Evolutionary conservation across 179 eudicot species (phyloP), one percentile per base, ranked within the genome.

Genomic region (Nepenthes alata): DNA sequence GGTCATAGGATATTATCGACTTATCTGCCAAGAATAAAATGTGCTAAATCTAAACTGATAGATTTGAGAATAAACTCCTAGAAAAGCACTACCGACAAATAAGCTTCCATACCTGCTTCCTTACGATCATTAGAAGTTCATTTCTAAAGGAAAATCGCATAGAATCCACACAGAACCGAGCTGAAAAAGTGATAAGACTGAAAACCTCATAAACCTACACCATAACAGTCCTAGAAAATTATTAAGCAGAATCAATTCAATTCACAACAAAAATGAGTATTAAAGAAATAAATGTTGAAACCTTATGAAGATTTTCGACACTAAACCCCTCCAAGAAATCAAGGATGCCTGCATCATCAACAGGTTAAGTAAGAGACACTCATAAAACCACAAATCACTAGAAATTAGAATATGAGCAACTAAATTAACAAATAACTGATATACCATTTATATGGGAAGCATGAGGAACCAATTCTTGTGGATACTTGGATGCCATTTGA

Each of bases 281-380:
- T 34, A 34, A 6, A 34, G 50, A 13, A 59, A 49, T 2, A 15
- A 7, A 15, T 37, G 6, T 7, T 6, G 2, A 34, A 59, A 82
- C 87, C 84, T 82, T 82, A 64, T 77, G 84, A 63, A 82, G 77
- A 67, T 75, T 75, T 67, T 74, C 82, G 65, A 69, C 72, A 66
- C 63, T 69, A 61, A 82, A 79, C n/a, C 78, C 76, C 76, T 82
- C 87, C 77, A 82, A 62, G 67, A 79, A 82, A 68, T 82, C 87
- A 59, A 82, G 77, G 70, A 82, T 69, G 38, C 87, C 87, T 82
- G 65, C 47, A 52, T n/a, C 34, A 7, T 14, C 34, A 6, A n/a
- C 25, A 13, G 34, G 25, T 72, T 12, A 68, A 39, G 58, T 2
- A 36, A 16, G 44, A 35, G 16, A 41, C 36, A 44, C 35, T 11